These are phyloP conservation scores for Tuber brumale DNA, from an alignment of 495 filamentous ascomycete species.

Conservation along the genomic window DNA sequence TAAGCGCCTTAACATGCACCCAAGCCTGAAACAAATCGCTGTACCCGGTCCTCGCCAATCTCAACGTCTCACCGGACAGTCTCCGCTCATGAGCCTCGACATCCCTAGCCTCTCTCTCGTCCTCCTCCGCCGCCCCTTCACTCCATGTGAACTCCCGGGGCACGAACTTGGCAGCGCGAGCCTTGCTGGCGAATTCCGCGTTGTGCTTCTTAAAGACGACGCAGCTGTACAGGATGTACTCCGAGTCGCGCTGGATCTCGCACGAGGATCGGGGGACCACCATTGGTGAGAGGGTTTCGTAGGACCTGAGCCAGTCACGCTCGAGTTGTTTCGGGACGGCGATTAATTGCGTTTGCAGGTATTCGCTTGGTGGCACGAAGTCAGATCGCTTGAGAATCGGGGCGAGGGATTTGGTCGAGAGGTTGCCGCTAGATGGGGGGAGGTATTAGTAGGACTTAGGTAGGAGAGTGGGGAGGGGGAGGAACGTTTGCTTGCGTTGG, in stretches of 20 bases:
- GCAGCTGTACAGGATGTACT: conserved; percentile 81
- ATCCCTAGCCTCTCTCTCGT: conserved; percentile 72
- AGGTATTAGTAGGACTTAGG: conserved; percentile 57
- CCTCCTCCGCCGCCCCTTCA: conserved; percentile 79
- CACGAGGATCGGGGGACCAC: conserved; percentile 83
- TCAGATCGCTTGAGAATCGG: conserved; percentile 70
- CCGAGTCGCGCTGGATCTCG: conserved; percentile 70
- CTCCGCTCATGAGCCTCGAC: conserved; percentile 75
- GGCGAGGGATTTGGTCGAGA: conserved; percentile 86
- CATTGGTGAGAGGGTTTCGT: conserved; percentile 74
- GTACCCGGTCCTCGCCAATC: conserved; percentile 78
- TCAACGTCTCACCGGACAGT: conserved; percentile 82
- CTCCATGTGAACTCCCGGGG: conserved; percentile 90
- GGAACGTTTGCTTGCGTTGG: conserved; percentile 84
- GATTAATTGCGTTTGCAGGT: conserved; percentile 88
- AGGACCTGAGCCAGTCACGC: conserved; percentile 81
- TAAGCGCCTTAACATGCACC: conserved; percentile 80
- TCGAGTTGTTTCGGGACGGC: conserved; percentile 69
- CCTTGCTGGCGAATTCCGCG: conserved; percentile 78
- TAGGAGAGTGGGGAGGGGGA: conserved; percentile 81
- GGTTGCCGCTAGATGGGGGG: conserved; percentile 72
- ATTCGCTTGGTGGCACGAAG: conserved; percentile 85
- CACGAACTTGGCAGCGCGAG: conserved; percentile 84
- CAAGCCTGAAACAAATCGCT: conserved; percentile 92
- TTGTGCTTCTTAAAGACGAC: conserved; percentile 88